These are phyloP conservation scores for Boletus vinaceobasis DNA, from an alignment of 768 basidiomycete genomes.

Conservation along the genomic window DNA sequence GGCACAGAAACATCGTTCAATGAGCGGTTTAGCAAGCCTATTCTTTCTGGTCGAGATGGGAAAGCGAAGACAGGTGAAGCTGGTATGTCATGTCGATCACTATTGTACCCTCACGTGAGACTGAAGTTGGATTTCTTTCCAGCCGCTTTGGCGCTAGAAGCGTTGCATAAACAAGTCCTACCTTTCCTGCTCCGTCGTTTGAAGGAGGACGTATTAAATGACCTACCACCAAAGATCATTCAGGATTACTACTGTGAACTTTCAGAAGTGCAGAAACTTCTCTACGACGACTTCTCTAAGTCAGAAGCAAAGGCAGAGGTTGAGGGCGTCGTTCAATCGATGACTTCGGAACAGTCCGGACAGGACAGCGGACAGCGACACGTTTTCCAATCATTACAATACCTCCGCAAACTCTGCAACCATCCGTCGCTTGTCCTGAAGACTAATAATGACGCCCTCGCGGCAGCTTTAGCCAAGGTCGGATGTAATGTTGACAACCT, in stretches of 20 bases:
- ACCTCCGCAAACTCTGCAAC: conserved; percentile 95
- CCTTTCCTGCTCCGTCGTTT: conserved; percentile 94
- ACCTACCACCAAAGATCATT: conserved; percentile 98
- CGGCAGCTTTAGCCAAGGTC: conserved; percentile 54
- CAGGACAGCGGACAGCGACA: conserved; percentile 65
- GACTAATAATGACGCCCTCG: conserved; percentile 55
- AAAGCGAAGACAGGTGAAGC: conserved; percentile 94
- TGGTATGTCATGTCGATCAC: conserved; percentile 55
- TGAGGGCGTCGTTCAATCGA: conserved; percentile 59
- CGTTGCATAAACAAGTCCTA: conserved; percentile 97
- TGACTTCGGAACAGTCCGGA: conserved; percentile 30
- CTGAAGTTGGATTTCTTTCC: conserved; percentile 4
- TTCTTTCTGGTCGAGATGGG: conserved; percentile 90
- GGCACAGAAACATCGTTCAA: conserved; percentile 95
- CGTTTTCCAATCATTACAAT: conserved; percentile 96
- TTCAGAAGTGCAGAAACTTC: conserved; percentile 86
- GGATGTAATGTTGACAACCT: conserved; percentile 46
- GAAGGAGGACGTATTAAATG: conserved; percentile 95
- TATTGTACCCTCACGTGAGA: background rate
- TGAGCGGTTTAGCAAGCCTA: conserved; percentile 94
- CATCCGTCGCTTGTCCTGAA: conserved; percentile 93
- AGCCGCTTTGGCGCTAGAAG: conserved; percentile 94
- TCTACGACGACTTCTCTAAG: conserved; percentile 92
- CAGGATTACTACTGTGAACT: conserved; percentile 99
- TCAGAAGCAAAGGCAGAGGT: conserved; percentile 66